phyloP scores from a whole-genome alignment of 352 stramenopile genomes.

The Pythium sukuiense region DNA sequence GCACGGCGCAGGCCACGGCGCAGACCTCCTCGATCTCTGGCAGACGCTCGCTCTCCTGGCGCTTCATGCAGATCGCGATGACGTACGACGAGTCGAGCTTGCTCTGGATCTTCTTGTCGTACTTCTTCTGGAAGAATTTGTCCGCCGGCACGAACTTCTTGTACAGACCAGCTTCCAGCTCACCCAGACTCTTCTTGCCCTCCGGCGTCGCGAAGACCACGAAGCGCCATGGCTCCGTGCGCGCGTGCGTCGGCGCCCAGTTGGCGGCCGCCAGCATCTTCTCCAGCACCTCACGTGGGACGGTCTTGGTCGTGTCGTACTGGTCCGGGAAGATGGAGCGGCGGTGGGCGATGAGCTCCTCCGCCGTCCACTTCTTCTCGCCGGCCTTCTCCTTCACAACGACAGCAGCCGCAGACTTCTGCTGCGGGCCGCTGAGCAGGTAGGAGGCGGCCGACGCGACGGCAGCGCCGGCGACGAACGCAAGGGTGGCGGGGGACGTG shows the following conservation, averaged over 20 bases:
- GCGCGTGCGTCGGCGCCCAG: conserved; percentile 80
- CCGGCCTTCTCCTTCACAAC: conserved; percentile 1
- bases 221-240: conserved; percentile 86
- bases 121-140: conserved; percentile 80
- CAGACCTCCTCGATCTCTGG: conserved; percentile 83
- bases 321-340: conserved; percentile 75
- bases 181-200: conserved; percentile 51
- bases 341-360: conserved; percentile 76
- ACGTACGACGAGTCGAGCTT: conserved; percentile 73
- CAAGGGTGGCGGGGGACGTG: conserved; percentile 18
- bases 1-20: conserved; percentile 70
- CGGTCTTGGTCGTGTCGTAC: conserved; percentile 56
- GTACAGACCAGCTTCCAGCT: conserved; percentile 73
- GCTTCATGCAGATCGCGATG: conserved; percentile 88
- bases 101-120: conserved; percentile 75
- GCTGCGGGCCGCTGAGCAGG: conserved; percentile 26
- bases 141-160: conserved; percentile 55
- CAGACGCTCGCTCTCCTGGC: conserved; percentile 77
- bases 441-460: conserved; percentile 20
- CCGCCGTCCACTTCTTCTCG: conserved; percentile 55
- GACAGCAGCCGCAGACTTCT: conserved; percentile 23
- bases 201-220: conserved; percentile 64
- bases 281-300: conserved; percentile 59
- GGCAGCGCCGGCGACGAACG: conserved; percentile 23
- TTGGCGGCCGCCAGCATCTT: conserved; percentile 81